phyloP scores from a whole-genome alignment of 2,329 filamentous ascomycete species.

The Aspergillus tanneri region DNA sequence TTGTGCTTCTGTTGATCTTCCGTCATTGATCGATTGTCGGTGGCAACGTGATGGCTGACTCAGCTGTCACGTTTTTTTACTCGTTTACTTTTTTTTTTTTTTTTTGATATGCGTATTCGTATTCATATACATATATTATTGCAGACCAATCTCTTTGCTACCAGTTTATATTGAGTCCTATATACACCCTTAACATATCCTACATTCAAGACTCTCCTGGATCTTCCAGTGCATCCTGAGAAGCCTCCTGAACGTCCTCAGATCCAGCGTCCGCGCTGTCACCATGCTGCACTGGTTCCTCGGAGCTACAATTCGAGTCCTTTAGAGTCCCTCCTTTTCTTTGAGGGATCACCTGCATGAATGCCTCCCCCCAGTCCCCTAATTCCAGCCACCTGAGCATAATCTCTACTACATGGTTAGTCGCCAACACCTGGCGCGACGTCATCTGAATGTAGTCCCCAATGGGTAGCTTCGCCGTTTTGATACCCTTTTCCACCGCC shows the following conservation, averaged over 20 bases:
- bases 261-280: conserved; percentile 25
- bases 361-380: conserved; percentile 88
- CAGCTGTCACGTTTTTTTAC: too few species aligned
- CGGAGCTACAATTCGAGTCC: conserved; percentile 8
- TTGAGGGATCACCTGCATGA: conserved; percentile 83
- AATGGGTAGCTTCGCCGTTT: conserved; percentile 88
- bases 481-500: conserved; percentile 71
- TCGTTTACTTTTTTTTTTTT: too few species aligned
- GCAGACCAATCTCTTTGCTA: too few species aligned
- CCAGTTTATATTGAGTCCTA: too few species aligned
- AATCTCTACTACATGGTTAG: conserved; percentile 95
- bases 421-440: conserved; percentile 80
- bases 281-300: conserved; percentile 23
- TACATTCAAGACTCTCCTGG: too few species aligned
- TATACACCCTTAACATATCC: too few species aligned
- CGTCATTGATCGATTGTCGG: conserved; percentile 26
- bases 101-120: too few species aligned
- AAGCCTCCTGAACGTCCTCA: conserved; percentile 12
- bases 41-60: conserved; percentile 22
- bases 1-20: conserved; percentile 22
- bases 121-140: too few species aligned
- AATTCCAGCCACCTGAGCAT: conserved; percentile 91
- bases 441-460: conserved; percentile 93
- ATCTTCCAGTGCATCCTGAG: conserved; percentile 1
- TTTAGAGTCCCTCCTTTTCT: conserved; percentile 77